Conservation (phyloP, 192 early-diverging fungal genomes). For the Diversispora eburnea region DNA sequence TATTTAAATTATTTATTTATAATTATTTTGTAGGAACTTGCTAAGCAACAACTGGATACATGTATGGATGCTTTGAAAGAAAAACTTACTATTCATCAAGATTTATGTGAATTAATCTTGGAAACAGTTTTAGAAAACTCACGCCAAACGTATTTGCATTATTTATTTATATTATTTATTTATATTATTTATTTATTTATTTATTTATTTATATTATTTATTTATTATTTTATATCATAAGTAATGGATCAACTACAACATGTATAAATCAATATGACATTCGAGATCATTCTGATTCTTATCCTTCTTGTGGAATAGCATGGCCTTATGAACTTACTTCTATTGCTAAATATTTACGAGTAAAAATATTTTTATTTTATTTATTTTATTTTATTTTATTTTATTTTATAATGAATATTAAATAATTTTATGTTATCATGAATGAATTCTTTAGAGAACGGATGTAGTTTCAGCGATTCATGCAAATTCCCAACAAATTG, state of each 20-base stretch:
- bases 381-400: too few species aligned
- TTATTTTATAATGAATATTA: too few species aligned
- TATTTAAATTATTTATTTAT: background rate
- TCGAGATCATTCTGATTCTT: conserved; percentile 39
- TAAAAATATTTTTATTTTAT: conserved; percentile 31
- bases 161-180: background rate
- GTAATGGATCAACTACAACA: conserved; percentile 7
- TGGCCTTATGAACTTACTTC: conserved; percentile 55
- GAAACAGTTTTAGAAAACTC: conserved; percentile 3
- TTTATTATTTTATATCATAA: background rate
- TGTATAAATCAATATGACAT: conserved; percentile 63
- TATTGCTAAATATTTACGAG: conserved; percentile 47
- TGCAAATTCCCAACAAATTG: conserved; percentile 34
- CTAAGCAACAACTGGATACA: conserved; percentile 25
- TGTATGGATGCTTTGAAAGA: conserved; percentile 35
- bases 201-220: background rate
- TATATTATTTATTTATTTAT: too few species aligned
- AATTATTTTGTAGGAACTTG: conserved; percentile 1
- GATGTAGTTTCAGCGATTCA: conserved; percentile 58
- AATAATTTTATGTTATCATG: background rate
- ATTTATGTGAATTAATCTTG: conserved; percentile 42
- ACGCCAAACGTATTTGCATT: background rate
- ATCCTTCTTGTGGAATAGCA: conserved; percentile 45
- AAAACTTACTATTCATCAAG: conserved; percentile 32
- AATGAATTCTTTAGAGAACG: conserved; percentile 33